Conservation (phyloP, 164 flowering plant species). For the Aristolochia fimbriata region DNA sequence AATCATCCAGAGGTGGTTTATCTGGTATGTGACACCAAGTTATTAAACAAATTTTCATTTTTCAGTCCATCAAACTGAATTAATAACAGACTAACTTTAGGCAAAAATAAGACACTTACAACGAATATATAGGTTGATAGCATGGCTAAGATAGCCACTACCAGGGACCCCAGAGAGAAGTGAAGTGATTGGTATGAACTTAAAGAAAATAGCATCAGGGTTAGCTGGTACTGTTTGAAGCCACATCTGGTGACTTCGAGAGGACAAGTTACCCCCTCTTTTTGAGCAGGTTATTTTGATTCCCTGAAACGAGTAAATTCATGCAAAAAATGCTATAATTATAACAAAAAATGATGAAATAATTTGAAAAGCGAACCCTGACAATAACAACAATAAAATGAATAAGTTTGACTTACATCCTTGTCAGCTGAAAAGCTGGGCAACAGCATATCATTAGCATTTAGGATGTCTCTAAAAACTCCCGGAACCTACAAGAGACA, state of each 20-base stretch:
- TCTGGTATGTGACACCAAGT: conserved; percentile 24
- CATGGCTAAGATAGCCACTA: conserved; percentile 93
- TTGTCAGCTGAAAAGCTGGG: conserved; percentile 67
- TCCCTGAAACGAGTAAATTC: conserved; percentile 35
- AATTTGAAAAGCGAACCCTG: background rate
- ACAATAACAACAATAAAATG: background rate
- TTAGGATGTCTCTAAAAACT: conserved; percentile 53
- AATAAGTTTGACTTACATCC: conserved; percentile 49
- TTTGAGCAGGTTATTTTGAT: conserved; percentile 63
- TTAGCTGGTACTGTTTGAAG: conserved; percentile 64
- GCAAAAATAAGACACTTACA: conserved; percentile 42
- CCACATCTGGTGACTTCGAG: conserved; percentile 59
- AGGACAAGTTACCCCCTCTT: conserved; percentile 68
- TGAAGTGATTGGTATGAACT: conserved; percentile 84
- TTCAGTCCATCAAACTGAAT: background rate
- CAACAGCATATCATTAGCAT: conserved; percentile 56
- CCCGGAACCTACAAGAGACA: conserved; percentile 55
- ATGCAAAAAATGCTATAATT: background rate
- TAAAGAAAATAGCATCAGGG: conserved; percentile 70
- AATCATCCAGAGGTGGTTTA: conserved; percentile 65
- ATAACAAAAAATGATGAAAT: background rate
- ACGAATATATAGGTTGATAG: conserved; percentile 77
- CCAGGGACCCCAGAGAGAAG: conserved; percentile 80
- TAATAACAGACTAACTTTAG: background rate
- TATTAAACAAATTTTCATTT: background rate